These are phyloP conservation scores for Schoenoplectus triqueter DNA, from an alignment of 202 grass and related monocot species.

Conservation along the genomic window DNA sequence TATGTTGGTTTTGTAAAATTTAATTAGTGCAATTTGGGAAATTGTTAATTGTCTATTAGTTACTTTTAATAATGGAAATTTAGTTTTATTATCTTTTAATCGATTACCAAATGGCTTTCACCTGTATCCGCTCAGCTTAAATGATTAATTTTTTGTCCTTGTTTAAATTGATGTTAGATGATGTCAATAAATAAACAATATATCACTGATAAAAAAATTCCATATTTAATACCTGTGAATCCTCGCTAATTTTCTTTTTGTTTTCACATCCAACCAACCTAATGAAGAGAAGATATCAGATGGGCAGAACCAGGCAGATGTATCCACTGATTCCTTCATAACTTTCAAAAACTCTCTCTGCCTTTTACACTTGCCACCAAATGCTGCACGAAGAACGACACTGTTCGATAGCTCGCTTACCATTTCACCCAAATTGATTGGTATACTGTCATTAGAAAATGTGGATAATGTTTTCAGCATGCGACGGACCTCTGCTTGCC, in stretches of 20 bases:
- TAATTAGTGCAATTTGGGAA: not conserved
- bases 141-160: too few relatives aligned
- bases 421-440: conserved; percentile 38
- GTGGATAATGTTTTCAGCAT: conserved; percentile 11
- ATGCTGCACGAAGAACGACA: conserved; percentile 27
- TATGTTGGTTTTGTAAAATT: too few relatives aligned
- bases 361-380: conserved; percentile 34
- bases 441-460: not conserved
- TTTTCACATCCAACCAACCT: conserved; percentile 22
- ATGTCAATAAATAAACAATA: too few relatives aligned
- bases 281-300: conserved; percentile 28
- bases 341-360: conserved; percentile 13
- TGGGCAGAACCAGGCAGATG: conserved; percentile 21
- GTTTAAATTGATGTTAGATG: too few relatives aligned
- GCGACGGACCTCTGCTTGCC: conserved; percentile 36
- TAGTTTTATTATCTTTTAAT: too few relatives aligned
- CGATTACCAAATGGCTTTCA: too few relatives aligned
- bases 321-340: conserved; percentile 23
- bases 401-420: not conserved
- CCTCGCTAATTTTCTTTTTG: conserved; percentile 22
- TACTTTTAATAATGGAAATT: too few relatives aligned
- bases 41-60: not conserved
- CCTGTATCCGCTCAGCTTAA: too few relatives aligned
- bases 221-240: conserved; percentile 30
- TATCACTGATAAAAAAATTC: not conserved